Conservation (phyloP, 1,284 basidiomycete species). For the Irpex rosettiformis region DNA sequence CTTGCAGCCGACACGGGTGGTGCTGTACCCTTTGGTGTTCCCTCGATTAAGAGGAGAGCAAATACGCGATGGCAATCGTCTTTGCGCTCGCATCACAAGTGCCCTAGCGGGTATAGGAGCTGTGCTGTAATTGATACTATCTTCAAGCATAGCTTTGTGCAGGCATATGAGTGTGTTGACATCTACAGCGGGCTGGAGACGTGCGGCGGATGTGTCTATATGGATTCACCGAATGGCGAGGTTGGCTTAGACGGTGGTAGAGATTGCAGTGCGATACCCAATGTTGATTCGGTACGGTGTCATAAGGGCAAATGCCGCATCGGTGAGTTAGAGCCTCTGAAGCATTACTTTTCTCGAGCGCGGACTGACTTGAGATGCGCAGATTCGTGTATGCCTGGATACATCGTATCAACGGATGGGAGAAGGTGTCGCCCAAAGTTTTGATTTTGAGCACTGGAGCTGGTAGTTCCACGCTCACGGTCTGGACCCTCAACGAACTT, state of each 20-base stretch:
- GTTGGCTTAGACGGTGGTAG: conserved; percentile 16
- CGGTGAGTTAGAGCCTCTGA: too few relatives aligned
- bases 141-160: conserved; percentile 12
- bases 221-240: conserved; percentile 21
- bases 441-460: too few relatives aligned
- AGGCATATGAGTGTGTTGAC: conserved; percentile 23
- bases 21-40: conserved; percentile 9
- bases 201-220: conserved; percentile 24
- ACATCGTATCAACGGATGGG: conserved; percentile 14
- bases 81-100: neutral
- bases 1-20: conserved; percentile 14
- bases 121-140: conserved; percentile 19
- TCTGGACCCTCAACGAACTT: too few relatives aligned
- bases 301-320: conserved; percentile 18
- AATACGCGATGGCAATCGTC: neutral
- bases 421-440: conserved; percentile 11
- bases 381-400: conserved; percentile 17
- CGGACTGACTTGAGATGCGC: neutral
- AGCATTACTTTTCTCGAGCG: too few relatives aligned
- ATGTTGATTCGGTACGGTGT: conserved; percentile 22
- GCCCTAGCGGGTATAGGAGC: conserved; percentile 15
- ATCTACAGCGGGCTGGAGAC: conserved; percentile 22
- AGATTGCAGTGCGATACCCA: conserved; percentile 26
- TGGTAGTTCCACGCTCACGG: too few relatives aligned
- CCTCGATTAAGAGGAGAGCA: neutral